These are phyloP conservation scores for Benincasa hispida DNA, from an alignment of 306 rosid species.

Conservation along the genomic window DNA sequence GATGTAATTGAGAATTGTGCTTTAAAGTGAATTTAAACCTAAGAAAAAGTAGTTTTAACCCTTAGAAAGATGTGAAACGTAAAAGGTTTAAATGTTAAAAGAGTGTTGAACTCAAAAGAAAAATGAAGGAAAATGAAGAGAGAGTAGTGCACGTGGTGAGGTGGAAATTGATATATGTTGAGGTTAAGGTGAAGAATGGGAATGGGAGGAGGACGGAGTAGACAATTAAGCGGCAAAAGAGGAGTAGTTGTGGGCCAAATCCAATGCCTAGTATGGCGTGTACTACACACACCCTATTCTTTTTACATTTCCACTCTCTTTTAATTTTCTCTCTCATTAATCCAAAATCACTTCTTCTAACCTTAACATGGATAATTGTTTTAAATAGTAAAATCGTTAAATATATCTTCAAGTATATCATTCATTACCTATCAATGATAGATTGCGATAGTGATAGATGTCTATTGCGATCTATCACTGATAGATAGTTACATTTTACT, in stretches of 20 bases:
- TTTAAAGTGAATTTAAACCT: too few relatives aligned
- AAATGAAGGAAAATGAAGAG: not conserved
- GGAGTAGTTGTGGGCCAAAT: slow-evolving; percentile 31
- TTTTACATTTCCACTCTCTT: not conserved
- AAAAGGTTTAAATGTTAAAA: too few relatives aligned
- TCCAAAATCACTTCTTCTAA: not conserved
- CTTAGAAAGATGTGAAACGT: too few relatives aligned
- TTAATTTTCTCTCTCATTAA: not conserved
- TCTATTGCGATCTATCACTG: too few relatives aligned
- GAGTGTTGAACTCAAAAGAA: not conserved
- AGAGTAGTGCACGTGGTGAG: not conserved
- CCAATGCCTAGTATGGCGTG: slow-evolving; percentile 45
- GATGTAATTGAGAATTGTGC: too few relatives aligned
- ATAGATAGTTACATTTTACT: too few relatives aligned
- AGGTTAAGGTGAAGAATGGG: slow-evolving; percentile 36
- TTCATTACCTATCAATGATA: too few relatives aligned
- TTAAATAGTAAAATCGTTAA: too few relatives aligned
- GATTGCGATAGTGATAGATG: too few relatives aligned
- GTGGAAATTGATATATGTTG: slow-evolving; percentile 11
- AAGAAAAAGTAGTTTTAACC: too few relatives aligned
- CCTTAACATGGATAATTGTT: too few relatives aligned
- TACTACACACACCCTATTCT: slow-evolving; percentile 11
- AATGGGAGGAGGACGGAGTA: slow-evolving; percentile 20
- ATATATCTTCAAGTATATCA: too few relatives aligned
- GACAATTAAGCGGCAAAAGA: slow-evolving; percentile 66